Conservation (phyloP, 345 rosid genomes). For the Brassica nigra region DNA sequence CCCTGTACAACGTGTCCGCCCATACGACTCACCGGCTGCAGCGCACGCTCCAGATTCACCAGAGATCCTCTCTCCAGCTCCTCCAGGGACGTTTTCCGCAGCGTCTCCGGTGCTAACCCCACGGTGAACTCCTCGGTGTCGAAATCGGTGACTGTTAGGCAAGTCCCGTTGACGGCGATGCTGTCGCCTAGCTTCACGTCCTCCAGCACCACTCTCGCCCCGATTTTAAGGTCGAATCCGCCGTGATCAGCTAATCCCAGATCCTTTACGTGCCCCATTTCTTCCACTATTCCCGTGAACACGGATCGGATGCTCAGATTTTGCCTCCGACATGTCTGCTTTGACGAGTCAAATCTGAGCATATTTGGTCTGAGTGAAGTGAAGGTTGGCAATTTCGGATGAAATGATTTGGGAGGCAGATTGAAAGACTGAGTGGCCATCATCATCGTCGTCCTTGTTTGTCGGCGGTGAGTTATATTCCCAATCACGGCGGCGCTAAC, state of each 20-base stretch:
- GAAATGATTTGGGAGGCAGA: conserved; percentile 29
- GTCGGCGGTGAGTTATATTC: background rate
- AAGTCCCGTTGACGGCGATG: conserved; percentile 83
- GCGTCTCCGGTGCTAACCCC: conserved; percentile 77
- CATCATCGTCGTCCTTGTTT: conserved; percentile 22
- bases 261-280: conserved; percentile 65
- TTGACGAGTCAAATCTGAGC: conserved; percentile 34
- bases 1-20: conserved; percentile 97
- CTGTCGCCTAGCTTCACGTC: conserved; percentile 82
- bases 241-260: conserved; percentile 58
- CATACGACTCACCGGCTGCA: conserved; percentile 73
- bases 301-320: conserved; percentile 49
- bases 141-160: conserved; percentile 80
- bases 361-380: conserved; percentile 20
- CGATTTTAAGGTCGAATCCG: conserved; percentile 67
- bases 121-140: conserved; percentile 61
- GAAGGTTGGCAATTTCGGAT: conserved; percentile 11
- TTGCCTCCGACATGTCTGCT: conserved; percentile 9
- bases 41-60: conserved; percentile 89
- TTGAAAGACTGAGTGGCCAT: conserved; percentile 27
- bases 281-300: conserved; percentile 90
- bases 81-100: conserved; percentile 69
- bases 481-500: background rate
- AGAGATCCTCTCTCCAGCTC: conserved; percentile 67
- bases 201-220: conserved; percentile 60